Base-by-base conservation (phyloP, 1,139 yeast genomes). In the Candida mesenterica region DNA sequence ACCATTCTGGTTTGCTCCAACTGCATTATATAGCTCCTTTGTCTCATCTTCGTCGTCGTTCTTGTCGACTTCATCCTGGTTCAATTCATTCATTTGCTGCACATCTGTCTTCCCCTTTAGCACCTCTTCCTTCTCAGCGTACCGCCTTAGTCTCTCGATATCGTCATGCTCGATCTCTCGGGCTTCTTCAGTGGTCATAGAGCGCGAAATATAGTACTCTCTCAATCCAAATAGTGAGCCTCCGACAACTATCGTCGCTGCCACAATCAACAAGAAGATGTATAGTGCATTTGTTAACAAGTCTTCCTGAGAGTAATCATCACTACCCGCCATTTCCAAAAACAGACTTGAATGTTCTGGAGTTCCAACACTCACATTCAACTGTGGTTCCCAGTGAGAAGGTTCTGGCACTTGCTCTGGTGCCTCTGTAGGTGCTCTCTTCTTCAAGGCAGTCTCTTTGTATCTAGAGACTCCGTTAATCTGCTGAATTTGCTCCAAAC, bases 231-330 rank as follows among this genome's bases (percentile, higher is more conserved):
- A 62, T 3, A 48, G 30, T 1, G 53, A 30, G 0, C 55, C 55
- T 2, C 57, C 61, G 2, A 50, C 5, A 2, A 59, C 53, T 3
- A 57, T 42, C 8, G 52, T 47, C 3, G 36, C 36, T 20, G 59
- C 46, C 9, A 60, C 46, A n/a, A 62, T 35, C 2, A 59, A 39
- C 30, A 60, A 36, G 32, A 61, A 61, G 3, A 60, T 50, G 38
- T 61, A 62, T n/a, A 59, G 43, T 3, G 57, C 48, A 37, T 55
- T 59, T n/a, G 65, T 50, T 3, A 61, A 36, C n/a, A 61, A 35
- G 13, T 52, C 57, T 18, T 49, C 45, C 14, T 49, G 46, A 2
- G 45, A 26, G 26, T 39, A 41, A 13, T 24, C 30, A 16, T 17
- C 27, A 18, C 20, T 26, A 5, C 16, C 17, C 3, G 22, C 31